Base-by-base conservation (phyloP, 1,139 yeast genomes). In the Yamadazyma buinensis region DNA sequence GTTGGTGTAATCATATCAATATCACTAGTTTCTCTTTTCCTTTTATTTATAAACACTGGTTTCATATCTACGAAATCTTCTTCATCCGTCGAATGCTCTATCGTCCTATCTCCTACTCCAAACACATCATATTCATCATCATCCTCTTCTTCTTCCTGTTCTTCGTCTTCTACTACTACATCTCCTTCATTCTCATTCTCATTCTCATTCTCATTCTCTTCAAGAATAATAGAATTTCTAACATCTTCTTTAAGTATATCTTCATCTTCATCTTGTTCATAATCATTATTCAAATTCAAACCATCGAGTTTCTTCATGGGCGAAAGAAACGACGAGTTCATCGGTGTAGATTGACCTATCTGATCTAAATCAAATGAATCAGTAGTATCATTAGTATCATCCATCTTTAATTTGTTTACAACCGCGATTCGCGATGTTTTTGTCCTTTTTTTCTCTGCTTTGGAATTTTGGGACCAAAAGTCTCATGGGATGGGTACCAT, bases 291-390 rank as follows among this genome's bases (percentile, higher is more conserved):
- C 15, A 61, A 38, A 38, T 64, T 63, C 26, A 64, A 43, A 25
- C 57, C 54, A 40, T 58, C 58, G 26, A 64, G 52, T 37, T 53
- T 54, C 33, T 53, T 55, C 36, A 62, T 57, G 10, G 75, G 75
- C 1, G 73, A 67, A 18, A 60, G 40, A 36, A 68, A 66, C 15
- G 66, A 50, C 8, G 46, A 42, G 34, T 46, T 46, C 35, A 41
- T 37, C 28, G 52, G 52, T 2, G 52, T 48, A 22, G 47, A 41
- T 4, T 44, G 32, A 12, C 47, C 48, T 9, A 37, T 44, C 23
- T 41, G 37, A 22, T 40, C 42, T 17, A 36, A 24, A 23, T 42
- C 46, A 24, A 41, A 40, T n/a, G 44, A 42, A 17, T 17, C 19
- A 17, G 7, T 17, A n/a, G 24, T 28, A 13, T 30, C 35, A 3